Evolutionary conservation across 345 rosid genomes (phyloP), one percentile per base, ranked within the genome.

Genomic region (Leavenworthia alabamica): DNA sequence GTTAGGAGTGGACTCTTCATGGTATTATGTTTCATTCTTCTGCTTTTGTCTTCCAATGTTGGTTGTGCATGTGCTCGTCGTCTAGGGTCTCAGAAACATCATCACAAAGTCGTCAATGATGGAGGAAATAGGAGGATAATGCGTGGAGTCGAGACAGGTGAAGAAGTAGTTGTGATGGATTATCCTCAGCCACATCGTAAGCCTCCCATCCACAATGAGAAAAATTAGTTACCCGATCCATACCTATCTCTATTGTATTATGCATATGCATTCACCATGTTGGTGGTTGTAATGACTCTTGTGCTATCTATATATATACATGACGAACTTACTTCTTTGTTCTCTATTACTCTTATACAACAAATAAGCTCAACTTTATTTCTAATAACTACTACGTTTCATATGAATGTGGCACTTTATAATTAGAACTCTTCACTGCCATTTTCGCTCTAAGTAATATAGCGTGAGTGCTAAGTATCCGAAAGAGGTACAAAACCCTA

Each of bases 171-270:
- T 7, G 96, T 73, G 9, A 86, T 80, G 94, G 96, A 91, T 62
- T 91, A 91, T 64, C 86, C 95, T 15, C 94, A 81, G 55, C 96
- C 96, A 40, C 96, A 80, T 62, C 78, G 89, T 26, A 88, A 88
- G 48, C 98, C 98, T 42, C 98, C 98, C 36, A 91, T 91, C 75
- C 98, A 91, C 75, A 91, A 91, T 63, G 84, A 79, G 66, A 85
- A 83, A 64, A 61, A 75, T 32, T 84, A 74, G 58, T 42, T 28
- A 35, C 45, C 5, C 2, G 22, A 64, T 56, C 32, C 19, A 0
- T 28, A 19, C 33, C 41, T 12, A 5, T 20, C 4, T 56, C 16
- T 70, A 13, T 43, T 56, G 28, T 70, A 55, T 22, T 70, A 39
- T 70, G 50, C 69, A 46, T 62, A 69, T 53, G 64, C 74, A 70